Percentiles rank a stretch among this genome's conserved stretches.
phyloP scores from a whole-genome alignment of 345 rosid genomes.

The Pistacia vera region DNA sequence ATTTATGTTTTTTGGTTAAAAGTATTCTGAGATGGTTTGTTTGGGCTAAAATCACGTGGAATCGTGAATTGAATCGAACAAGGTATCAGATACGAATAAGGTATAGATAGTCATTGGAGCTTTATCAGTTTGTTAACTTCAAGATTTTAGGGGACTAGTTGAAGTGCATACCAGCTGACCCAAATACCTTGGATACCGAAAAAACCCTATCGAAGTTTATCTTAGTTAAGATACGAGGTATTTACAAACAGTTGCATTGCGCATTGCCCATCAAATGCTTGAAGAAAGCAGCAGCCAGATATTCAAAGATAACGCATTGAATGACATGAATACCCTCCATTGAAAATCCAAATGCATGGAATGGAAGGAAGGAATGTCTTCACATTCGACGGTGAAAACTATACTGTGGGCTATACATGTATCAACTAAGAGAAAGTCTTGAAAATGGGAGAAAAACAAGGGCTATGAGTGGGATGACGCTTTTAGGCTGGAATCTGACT shows the following conservation, averaged over 20 bases:
- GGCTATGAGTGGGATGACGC: conserved; percentile 37
- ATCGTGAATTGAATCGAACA: too few species aligned
- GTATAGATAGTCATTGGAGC: too few species aligned
- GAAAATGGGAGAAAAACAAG: conserved; percentile 11
- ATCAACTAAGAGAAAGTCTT: not conserved
- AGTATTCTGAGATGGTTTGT: too few species aligned
- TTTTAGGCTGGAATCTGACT: conserved; percentile 64
- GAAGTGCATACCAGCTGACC: too few species aligned
- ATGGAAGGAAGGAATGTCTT: not conserved
- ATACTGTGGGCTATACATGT: not conserved
- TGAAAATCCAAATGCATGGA: not conserved
- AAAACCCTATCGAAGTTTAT: too few species aligned
- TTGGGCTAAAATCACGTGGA: too few species aligned
- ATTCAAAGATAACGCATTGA: not conserved
- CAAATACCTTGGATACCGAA: too few species aligned
- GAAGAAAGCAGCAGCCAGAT: not conserved
- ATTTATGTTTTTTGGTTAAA: too few species aligned
- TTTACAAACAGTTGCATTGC: not conserved
- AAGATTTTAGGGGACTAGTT: too few species aligned
- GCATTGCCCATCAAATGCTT: not conserved
- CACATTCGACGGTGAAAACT: not conserved
- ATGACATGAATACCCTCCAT: not conserved
- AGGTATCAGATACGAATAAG: too few species aligned
- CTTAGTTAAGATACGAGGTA: too few species aligned
- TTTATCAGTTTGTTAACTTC: too few species aligned